Conservation (phyloP, 2,329 filamentous ascomycete species). For the Fusarium euwallaceae region DNA sequence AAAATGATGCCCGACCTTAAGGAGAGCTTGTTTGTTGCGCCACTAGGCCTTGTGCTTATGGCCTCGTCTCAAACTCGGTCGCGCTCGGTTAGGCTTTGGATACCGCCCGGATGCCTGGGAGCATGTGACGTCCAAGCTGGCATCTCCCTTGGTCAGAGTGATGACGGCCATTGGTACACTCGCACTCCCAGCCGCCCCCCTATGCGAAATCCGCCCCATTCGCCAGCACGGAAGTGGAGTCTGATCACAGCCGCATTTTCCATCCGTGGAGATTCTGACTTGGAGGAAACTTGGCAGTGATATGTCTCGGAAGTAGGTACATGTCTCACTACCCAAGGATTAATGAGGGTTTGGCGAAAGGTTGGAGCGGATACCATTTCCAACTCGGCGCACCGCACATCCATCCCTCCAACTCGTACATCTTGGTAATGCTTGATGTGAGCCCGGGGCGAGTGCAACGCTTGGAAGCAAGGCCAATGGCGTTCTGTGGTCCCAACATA, state of each 20-base stretch:
- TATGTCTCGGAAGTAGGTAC: neutral
- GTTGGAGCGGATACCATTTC: neutral
- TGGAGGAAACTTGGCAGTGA: too few relatives aligned
- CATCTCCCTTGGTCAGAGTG: neutral
- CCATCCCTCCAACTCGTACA: neutral
- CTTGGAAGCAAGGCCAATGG: neutral
- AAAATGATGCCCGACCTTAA: neutral
- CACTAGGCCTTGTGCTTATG: neutral
- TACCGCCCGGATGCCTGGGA: neutral
- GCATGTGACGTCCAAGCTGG: neutral
- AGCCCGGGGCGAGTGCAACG: neutral
- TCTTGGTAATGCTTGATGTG: neutral
- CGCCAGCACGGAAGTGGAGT: neutral
- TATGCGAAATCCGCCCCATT: neutral
- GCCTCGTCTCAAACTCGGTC: neutral
- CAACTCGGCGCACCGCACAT: neutral
- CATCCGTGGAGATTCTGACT: neutral
- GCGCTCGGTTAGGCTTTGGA: neutral
- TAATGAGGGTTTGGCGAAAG: neutral
- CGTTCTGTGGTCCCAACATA: neutral
- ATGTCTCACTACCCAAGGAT: neutral
- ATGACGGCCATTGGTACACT: neutral
- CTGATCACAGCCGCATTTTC: neutral
- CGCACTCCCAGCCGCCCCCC: too few relatives aligned
- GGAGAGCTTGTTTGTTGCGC: neutral